Evolutionary conservation across 495 filamentous ascomycete species (phyloP), one percentile per base, ranked within the genome.

Genomic region (Cryomyces minteri): DNA sequence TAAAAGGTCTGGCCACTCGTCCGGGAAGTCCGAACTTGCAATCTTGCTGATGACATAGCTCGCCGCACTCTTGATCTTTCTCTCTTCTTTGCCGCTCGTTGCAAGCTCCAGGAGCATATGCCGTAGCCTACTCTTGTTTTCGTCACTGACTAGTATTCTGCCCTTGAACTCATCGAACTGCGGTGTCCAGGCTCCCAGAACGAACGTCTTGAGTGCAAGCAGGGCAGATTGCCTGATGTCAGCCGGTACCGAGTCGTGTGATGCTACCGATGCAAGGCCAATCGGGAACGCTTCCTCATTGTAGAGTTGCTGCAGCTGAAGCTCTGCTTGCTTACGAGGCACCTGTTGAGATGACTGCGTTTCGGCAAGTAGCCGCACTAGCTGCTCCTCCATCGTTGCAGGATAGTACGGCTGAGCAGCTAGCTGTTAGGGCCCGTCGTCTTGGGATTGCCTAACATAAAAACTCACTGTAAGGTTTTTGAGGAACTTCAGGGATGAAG

Each of bases 1-100:
- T 10, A 98, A 74, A 6, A 98, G 72, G 43, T 74, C 74, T 1
- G 85, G 84, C 90, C 90, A 98, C 58, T 86, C 73, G 40, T 94
- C 84, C 12, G 90, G 90, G 58, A 88, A 98, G 65, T 98, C 90
- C 54, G 76, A 74, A 47, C 77, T 80, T 43, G 92, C 90, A 51
- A 98, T 93, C 66, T 95, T 95, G 68, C 84, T 86, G 44, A 95
- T 84, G n/a, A 82, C 84, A 55, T 79, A 82, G 58, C 88, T 88
- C 29, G 90, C 84, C 5, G 81, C 79, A 25, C 73, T 71, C 61
- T 88, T 85, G 48, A 96, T 74, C 60, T 87, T 93, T 51, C 85
- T 73, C 55, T 93, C 81, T 5, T 79, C 77, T 42, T 82, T 77
- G 5, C 65, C 67, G 46, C 71, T 73, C n/a, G 87, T 80, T 33